Base-by-base conservation (phyloP, 2,329 filamentous ascomycete species). In the Kalaharituber pfeilii region DNA sequence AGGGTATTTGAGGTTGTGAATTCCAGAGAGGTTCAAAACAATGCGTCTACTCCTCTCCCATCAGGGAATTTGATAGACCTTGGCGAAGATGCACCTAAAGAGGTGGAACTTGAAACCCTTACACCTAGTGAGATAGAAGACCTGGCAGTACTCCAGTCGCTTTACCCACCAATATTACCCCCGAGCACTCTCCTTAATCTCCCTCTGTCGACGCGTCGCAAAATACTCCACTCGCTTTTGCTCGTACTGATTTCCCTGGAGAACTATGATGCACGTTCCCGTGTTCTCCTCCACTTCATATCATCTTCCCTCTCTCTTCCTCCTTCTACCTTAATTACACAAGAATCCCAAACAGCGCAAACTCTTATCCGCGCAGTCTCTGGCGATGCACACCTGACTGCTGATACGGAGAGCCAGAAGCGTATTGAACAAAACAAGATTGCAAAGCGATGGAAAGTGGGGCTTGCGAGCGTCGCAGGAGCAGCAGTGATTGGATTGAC, bases 401-500 rank as follows among this genome's bases (percentile, higher is more conserved):
- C 83, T 0, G 83, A 88, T 57, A 78, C 81, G 1, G 86, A 91
- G 66, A 80, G 80, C 0, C 78, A 82, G 64, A 84, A 83, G 65
- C 79, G 82, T 53, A 76, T 71, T 0, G 81, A 86, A 53, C 79
- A 84, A 57, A 78, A 75, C 42, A 80, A 79, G 59, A 70, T 71
- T n/a, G 68, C 75, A 18, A 75, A 81, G 45, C 80, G 81, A 66
- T 84, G 80, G 77, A 87, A 87, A 66, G 86, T 95, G 20, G 86
- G 88, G 0, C 73, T 95, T 25, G 89, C 88, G 0, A 85, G 84
- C 7, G 86, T 93, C 0, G 87, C 86, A 0, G 89, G 89, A 9
- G 89, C 89, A 1, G 85, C 84, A 0, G 72, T 94, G 1, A 88
- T 95, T n/a, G 80, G 80, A 8, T 77, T 84, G 2, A 94, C 87